phyloP scores from a whole-genome alignment of 495 filamentous ascomycete species.

The Aspergillus ellipticus region DNA sequence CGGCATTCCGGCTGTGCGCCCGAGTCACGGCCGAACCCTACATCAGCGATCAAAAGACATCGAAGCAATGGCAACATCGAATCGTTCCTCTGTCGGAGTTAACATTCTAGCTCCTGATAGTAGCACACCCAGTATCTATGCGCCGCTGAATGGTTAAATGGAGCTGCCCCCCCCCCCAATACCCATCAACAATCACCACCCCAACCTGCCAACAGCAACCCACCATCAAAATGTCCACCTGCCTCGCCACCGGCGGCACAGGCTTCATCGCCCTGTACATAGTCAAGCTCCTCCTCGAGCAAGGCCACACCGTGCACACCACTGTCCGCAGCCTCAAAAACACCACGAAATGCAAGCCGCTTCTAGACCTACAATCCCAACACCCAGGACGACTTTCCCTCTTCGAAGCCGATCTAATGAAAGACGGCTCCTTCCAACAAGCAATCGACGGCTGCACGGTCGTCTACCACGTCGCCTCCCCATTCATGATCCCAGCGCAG shows the following conservation, averaged over 20 bases:
- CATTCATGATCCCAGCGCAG: background rate
- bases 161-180: no score
- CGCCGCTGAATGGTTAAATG: no score
- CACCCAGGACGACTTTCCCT: background rate
- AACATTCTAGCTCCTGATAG: no score
- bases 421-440: background rate
- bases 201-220: background rate
- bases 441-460: background rate
- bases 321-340: background rate
- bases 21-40: no score
- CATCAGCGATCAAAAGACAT: no score
- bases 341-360: background rate
- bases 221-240: background rate
- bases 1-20: no score
- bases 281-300: background rate
- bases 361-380: background rate
- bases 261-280: background rate
- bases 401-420: background rate
- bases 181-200: background rate
- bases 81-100: no score
- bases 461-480: conserved; percentile 1
- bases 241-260: background rate
- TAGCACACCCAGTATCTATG: no score
- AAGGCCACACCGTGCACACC: background rate
- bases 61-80: no score